Conservation (phyloP, 164 flowering plant genomes). For the Buxus sempervirens region DNA sequence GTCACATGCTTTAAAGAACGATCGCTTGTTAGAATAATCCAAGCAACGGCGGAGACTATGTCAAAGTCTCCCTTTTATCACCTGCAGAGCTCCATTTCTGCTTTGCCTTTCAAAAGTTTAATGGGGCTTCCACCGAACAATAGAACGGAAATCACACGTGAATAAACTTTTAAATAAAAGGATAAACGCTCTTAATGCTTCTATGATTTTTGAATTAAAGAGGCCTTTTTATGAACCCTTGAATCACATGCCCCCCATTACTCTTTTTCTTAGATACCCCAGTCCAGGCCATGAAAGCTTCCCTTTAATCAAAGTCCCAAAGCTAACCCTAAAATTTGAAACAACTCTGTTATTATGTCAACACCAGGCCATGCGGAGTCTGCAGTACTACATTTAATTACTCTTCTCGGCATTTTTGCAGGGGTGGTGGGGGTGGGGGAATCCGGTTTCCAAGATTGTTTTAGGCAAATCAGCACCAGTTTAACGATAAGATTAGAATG, state of each 20-base stretch:
- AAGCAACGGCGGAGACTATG: constrained; percentile 23
- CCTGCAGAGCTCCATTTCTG: constrained; percentile 25
- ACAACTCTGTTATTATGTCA: constrained; percentile 5
- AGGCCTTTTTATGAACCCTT: constrained; percentile 16
- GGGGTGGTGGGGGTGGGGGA: too few relatives aligned
- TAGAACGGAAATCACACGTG: constrained; percentile 15
- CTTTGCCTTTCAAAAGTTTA: constrained; percentile 21
- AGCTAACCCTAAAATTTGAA: constrained; percentile 5
- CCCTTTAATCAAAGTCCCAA: background rate
- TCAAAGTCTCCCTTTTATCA: constrained; percentile 14
- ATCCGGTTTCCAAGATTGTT: background rate
- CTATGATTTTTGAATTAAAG: constrained; percentile 28
- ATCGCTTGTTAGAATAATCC: constrained; percentile 44
- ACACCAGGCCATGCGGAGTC: background rate
- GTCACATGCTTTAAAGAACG: constrained; percentile 29
- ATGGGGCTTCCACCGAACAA: constrained; percentile 3
- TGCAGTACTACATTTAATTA: background rate
- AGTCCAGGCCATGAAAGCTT: background rate
- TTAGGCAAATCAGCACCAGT: background rate
- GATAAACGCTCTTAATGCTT: constrained; percentile 10
- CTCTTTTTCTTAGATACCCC: background rate
- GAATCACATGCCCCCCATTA: constrained; percentile 22
- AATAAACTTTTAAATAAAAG: constrained; percentile 14
- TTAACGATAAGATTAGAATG: background rate
- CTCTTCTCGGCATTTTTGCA: background rate